A percentile compares a stretch with the other conserved stretches of the same genome.
These are phyloP conservation scores for Tephrocybe sp. DNA, from an alignment of 768 basidiomycete genomes.

Conservation along the genomic window DNA sequence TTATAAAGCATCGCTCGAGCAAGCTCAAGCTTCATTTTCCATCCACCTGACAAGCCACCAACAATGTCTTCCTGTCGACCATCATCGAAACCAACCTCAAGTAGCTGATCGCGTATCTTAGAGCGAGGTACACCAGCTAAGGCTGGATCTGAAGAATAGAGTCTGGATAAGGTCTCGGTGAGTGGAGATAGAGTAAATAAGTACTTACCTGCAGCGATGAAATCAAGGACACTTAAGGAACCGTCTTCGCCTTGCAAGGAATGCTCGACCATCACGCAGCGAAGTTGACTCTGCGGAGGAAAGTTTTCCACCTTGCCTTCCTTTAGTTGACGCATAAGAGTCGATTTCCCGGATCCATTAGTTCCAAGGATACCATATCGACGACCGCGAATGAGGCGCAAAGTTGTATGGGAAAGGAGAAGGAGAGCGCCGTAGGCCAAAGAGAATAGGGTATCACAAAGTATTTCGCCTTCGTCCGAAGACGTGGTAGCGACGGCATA, in stretches of 20 bases:
- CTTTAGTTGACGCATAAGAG: conserved; percentile 91
- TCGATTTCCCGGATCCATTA: conserved; percentile 97
- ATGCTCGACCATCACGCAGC: conserved; percentile 97
- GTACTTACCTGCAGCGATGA: conserved; percentile 83
- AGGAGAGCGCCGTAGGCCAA: conserved; percentile 94
- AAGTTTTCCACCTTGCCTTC: conserved; percentile 97
- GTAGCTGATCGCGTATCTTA: conserved; percentile 76
- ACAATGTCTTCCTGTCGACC: conserved; percentile 81
- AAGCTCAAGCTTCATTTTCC: conserved; percentile 99
- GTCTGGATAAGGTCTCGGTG: background rate
- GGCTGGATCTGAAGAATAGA: conserved; percentile 55
- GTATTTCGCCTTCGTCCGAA: conserved; percentile 77
- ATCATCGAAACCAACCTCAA: conserved; percentile 91
- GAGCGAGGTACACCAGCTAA: conserved; percentile 60
- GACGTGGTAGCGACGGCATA: conserved; percentile 41
- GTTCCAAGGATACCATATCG: conserved; percentile 94
- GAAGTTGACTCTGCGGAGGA: conserved; percentile 82
- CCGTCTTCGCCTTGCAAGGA: conserved; percentile 92
- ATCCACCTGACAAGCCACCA: conserved; percentile 91
- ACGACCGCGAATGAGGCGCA: conserved; percentile 86
- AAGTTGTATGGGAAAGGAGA: conserved; percentile 89
- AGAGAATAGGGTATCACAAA: conserved; percentile 94
- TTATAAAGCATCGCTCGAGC: conserved; percentile 97
- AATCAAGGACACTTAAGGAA: conserved; percentile 80
- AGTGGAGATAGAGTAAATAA: conserved; percentile 6